phyloP scores from a whole-genome alignment of 108 stramenopile species.

The Pseudonitzschia multistriata region DNA sequence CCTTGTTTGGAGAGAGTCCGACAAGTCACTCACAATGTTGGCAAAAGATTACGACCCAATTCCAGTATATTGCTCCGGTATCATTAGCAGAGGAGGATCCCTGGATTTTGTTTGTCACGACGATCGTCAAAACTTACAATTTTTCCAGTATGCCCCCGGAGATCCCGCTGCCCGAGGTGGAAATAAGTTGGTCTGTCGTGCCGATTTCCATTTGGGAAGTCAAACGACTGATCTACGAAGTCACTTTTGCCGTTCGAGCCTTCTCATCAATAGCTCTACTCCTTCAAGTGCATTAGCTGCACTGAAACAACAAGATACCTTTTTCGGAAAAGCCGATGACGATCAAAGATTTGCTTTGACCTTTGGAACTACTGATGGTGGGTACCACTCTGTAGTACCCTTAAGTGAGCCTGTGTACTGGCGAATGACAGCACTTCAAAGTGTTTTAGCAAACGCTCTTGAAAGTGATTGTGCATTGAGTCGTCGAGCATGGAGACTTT shows the following conservation, averaged over 20 bases:
- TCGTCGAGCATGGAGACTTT: constrained; percentile 77
- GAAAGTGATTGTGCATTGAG: constrained; percentile 87
- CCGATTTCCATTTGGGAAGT: constrained; percentile 86
- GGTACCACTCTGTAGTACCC: constrained; percentile 73
- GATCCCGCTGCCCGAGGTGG: constrained; percentile 89
- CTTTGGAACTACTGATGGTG: constrained; percentile 89
- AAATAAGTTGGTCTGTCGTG: constrained; percentile 87
- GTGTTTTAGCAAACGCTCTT: constrained; percentile 87
- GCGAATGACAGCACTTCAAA: constrained; percentile 87
- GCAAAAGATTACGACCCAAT: constrained; percentile 87
- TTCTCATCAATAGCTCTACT: constrained; percentile 73
- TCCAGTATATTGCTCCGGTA: constrained; percentile 76
- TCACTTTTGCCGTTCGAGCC: constrained; percentile 76
- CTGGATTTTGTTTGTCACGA: constrained; percentile 83
- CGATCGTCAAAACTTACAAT: constrained; percentile 84
- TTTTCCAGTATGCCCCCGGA: constrained; percentile 91
- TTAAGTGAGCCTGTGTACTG: constrained; percentile 85
- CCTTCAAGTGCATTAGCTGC: constrained; percentile 68
- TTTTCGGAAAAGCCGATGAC: constrained; percentile 74
- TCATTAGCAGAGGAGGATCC: constrained; percentile 76
- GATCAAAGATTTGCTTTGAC: constrained; percentile 82
- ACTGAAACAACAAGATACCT: constrained; percentile 81
- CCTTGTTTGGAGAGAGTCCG: constrained; percentile 85
- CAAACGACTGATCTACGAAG: constrained; percentile 71
- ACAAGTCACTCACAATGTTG: constrained; percentile 82